A percentile compares a stretch with the other conserved stretches of the same genome.
Evolutionary conservation across 2,329 filamentous ascomycete genomes (phyloP).

Genomic region (Leptographium procerum): DNA sequence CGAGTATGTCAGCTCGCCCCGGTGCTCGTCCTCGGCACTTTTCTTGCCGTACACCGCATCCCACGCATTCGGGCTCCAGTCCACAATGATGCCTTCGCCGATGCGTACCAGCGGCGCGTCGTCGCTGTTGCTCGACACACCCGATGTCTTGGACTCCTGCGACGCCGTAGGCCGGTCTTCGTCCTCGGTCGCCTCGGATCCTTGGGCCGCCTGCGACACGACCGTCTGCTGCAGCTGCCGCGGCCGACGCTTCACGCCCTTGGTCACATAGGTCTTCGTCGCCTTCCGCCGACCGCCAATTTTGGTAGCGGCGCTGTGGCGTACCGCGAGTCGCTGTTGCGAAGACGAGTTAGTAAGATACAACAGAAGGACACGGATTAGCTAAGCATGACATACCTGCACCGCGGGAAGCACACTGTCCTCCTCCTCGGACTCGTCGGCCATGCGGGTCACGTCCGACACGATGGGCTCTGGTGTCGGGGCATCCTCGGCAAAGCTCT

Average conservation of each 20-base stretch:
- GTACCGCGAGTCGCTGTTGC: conserved; percentile 9
- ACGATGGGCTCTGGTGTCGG: conserved; percentile 16
- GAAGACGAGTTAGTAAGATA: neutral
- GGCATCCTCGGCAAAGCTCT: conserved; percentile 29
- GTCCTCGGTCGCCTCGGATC: neutral
- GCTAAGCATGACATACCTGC: neutral
- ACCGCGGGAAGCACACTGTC: neutral
- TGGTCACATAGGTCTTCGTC: conserved; percentile 35
- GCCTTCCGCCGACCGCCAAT: conserved; percentile 22
- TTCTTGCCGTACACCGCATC: conserved; percentile 56
- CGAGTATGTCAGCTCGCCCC: conserved; percentile 50
- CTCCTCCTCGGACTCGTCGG: conserved; percentile 26
- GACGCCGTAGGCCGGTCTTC: neutral
- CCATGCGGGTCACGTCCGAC: conserved; percentile 8
- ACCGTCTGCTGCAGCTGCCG: neutral
- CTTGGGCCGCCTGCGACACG: neutral
- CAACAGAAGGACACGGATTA: neutral
- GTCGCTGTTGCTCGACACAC: conserved; percentile 17
- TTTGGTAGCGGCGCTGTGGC: conserved; percentile 11
- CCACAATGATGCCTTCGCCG: conserved; percentile 75
- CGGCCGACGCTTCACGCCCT: conserved; percentile 20
- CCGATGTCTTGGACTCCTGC: neutral
- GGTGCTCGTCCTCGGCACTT: conserved; percentile 32
- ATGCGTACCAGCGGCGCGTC: conserved; percentile 61
- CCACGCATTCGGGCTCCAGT: conserved; percentile 65